Percentiles rank a stretch among this genome's conserved stretches.
Conservation (phyloP, 2,329 filamentous ascomycete genomes). For the Fragosphaeria purpurea region DNA sequence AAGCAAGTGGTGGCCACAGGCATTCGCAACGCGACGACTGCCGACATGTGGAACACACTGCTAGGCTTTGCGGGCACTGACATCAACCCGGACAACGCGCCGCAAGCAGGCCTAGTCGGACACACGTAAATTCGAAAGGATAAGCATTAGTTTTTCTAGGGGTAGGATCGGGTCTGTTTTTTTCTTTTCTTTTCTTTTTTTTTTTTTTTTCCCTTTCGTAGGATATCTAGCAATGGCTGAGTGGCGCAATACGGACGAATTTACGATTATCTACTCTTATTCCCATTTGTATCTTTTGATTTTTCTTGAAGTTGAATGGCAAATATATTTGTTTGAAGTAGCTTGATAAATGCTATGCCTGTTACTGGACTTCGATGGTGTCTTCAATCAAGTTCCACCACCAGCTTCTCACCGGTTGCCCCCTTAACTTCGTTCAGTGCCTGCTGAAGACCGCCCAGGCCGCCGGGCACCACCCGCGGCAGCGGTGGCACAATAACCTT, state of each 20-base stretch:
- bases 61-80: conserved; percentile 28
- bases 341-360: too few species aligned
- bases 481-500: neutral
- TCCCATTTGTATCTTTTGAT: too few species aligned
- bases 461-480: neutral
- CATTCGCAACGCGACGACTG: conserved; percentile 26
- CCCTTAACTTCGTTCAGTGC: neutral
- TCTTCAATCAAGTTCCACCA: conserved; percentile 4
- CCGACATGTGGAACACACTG: conserved; percentile 28
- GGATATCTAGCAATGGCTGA: too few species aligned
- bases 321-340: too few species aligned
- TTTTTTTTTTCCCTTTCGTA: too few species aligned
- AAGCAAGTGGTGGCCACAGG: conserved; percentile 23
- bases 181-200: too few species aligned
- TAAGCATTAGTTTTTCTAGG: neutral
- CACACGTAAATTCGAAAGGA: conserved; percentile 19
- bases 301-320: too few species aligned
- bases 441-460: neutral
- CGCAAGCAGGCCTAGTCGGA: conserved; percentile 25
- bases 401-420: neutral
- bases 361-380: too few species aligned
- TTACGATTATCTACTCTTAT: too few species aligned
- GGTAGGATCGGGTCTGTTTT: too few species aligned
- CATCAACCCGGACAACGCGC: conserved; percentile 28
- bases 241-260: too few species aligned